Evolutionary conservation across 257 asterid species (phyloP).

Genomic region (Fraxinus excelsior): DNA sequence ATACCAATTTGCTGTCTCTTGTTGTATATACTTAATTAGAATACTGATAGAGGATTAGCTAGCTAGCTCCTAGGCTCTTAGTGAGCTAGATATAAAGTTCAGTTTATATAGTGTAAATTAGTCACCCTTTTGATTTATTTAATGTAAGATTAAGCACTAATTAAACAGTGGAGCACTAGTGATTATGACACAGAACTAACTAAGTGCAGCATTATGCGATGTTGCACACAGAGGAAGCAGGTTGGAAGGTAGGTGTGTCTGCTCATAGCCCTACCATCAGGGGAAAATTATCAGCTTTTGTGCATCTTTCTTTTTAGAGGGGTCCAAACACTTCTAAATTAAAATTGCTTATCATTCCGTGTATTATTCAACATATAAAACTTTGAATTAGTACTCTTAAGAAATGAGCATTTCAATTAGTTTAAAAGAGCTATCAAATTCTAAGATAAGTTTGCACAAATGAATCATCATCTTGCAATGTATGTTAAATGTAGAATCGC

Average conservation of each 20-base stretch:
- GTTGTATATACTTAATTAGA: not conserved
- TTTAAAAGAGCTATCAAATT: too few relatives aligned
- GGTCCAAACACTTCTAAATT: not conserved
- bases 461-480: too few relatives aligned
- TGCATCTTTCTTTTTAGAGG: not conserved
- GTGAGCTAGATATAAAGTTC: not conserved
- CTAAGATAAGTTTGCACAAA: too few relatives aligned
- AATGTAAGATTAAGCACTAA: conserved; percentile 5
- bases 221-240: not conserved
- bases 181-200: not conserved
- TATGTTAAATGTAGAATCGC: too few relatives aligned
- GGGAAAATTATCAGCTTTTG: not conserved
- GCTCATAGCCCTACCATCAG: not conserved
- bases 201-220: conserved; percentile 1
- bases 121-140: not conserved
- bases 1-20: not conserved
- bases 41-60: not conserved
- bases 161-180: conserved; percentile 3
- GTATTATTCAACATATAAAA: too few relatives aligned
- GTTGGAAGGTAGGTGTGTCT: not conserved
- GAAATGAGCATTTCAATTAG: too few relatives aligned
- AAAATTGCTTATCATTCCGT: too few relatives aligned
- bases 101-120: conserved; percentile 1
- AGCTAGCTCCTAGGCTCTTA: not conserved
- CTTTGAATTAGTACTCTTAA: too few relatives aligned